Evolutionary conservation across 352 stramenopile species (phyloP).

Genomic region (Pythium folliculosum): DNA sequence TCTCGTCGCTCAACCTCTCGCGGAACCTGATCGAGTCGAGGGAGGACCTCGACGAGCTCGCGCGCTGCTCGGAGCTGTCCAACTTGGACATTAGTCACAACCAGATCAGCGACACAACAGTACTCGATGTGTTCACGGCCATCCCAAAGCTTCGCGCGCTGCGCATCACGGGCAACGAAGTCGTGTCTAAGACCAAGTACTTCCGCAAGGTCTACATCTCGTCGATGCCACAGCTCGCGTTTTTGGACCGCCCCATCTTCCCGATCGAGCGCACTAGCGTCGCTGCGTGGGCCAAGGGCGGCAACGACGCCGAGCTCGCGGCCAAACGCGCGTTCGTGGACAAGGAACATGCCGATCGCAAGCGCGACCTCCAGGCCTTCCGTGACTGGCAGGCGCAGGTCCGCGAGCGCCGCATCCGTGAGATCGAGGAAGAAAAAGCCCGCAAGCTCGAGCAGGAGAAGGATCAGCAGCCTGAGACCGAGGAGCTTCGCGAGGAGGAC

Average conservation of each 20-base stretch:
- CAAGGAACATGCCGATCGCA: constrained; percentile 72
- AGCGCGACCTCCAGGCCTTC: constrained; percentile 70
- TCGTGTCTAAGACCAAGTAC: constrained; percentile 89
- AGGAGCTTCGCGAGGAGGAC: constrained; percentile 23
- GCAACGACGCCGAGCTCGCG: constrained; percentile 85
- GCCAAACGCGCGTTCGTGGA: constrained; percentile 78
- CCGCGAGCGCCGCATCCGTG: constrained; percentile 55
- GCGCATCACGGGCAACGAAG: constrained; percentile 88
- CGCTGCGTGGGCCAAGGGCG: constrained; percentile 87
- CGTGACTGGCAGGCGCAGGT: constrained; percentile 77
- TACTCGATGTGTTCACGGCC: constrained; percentile 79
- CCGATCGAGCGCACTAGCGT: constrained; percentile 86
- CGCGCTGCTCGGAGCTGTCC: constrained; percentile 65
- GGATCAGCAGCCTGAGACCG: constrained; percentile 28
- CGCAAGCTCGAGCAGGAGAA: constrained; percentile 43
- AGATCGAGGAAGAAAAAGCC: constrained; percentile 53
- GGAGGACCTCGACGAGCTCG: constrained; percentile 75
- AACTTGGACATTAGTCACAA: constrained; percentile 95
- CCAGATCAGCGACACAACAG: constrained; percentile 74
- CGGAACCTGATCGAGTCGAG: constrained; percentile 86
- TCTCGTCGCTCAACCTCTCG: constrained; percentile 90
- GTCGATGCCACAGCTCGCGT: constrained; percentile 78
- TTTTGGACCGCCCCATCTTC: constrained; percentile 95
- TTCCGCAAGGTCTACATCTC: constrained; percentile 94
- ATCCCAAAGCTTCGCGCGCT: constrained; percentile 82